phyloP scores from a whole-genome alignment of 2,329 filamentous ascomycete species.

The Lachnellula cervina region DNA sequence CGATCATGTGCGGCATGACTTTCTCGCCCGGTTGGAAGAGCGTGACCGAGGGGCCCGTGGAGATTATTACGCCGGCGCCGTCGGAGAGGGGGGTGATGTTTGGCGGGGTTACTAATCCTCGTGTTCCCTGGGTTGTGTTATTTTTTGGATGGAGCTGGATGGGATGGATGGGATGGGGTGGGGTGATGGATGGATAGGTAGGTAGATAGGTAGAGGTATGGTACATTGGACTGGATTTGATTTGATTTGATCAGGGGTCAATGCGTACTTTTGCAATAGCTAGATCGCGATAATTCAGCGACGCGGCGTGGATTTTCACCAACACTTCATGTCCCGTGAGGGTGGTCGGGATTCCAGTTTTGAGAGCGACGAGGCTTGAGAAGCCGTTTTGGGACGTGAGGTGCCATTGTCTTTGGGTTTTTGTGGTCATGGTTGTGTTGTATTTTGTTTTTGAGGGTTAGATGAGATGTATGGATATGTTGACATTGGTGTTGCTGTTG shows the following conservation, averaged over 20 bases:
- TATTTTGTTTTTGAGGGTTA: too few species aligned
- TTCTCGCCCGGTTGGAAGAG: conserved; percentile 53
- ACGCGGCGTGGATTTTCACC: conserved; percentile 39
- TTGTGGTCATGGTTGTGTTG: not conserved
- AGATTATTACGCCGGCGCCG: conserved; percentile 45
- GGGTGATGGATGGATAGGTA: too few species aligned
- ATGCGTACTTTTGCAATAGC: conserved; percentile 24
- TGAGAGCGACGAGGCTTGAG: conserved; percentile 39
- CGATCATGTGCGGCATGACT: conserved; percentile 51
- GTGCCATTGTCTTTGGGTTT: conserved; percentile 48
- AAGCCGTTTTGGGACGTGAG: conserved; percentile 44
- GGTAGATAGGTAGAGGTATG: too few species aligned
- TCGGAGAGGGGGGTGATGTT: conserved; percentile 34
- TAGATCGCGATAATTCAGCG: conserved; percentile 33
- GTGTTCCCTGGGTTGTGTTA: not conserved
- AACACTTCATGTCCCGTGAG: conserved; percentile 47
- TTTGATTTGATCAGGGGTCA: not conserved
- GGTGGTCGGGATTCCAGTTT: conserved; percentile 28
- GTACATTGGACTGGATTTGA: too few species aligned
- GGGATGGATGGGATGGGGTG: not conserved
- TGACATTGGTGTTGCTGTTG: too few species aligned
- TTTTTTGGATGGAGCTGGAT: not conserved
- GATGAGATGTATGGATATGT: too few species aligned
- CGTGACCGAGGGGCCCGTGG: conserved; percentile 35
- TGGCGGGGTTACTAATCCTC: not conserved